Evolutionary conservation across 2,329 filamentous ascomycete genomes (phyloP).

Genomic region (Phaeomoniella chlamydospora): DNA sequence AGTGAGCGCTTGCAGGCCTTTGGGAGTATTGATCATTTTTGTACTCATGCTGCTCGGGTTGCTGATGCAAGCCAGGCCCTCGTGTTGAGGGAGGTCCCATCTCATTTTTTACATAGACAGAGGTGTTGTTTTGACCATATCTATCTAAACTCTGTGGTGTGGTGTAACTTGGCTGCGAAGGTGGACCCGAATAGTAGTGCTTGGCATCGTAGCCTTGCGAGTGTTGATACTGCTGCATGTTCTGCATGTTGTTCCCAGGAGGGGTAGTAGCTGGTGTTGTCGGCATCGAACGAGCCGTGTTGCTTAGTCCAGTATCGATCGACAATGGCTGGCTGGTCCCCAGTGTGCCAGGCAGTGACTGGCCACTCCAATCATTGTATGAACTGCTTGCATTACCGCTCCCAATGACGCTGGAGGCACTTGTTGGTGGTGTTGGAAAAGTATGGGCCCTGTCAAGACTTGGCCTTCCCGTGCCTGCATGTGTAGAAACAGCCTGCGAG

Average conservation of each 20-base stretch:
- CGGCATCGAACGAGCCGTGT: constrained; percentile 63
- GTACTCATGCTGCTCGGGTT: constrained; percentile 48
- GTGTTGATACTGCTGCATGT: constrained; percentile 63
- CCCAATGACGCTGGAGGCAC: constrained; percentile 70
- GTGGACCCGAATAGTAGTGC: constrained; percentile 60
- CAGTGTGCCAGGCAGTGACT: constrained; percentile 48
- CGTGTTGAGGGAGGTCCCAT: constrained; percentile 69
- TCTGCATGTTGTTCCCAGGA: constrained; percentile 60
- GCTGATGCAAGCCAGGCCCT: constrained; percentile 40
- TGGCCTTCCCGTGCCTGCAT: constrained; percentile 48
- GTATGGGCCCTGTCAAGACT: constrained; percentile 74
- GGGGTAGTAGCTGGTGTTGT: constrained; percentile 85
- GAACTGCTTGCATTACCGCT: constrained; percentile 60
- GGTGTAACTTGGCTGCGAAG: constrained; percentile 54
- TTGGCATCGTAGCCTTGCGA: constrained; percentile 66
- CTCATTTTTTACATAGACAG: constrained; percentile 64
- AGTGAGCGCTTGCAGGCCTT: constrained; percentile 38
- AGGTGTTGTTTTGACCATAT: constrained; percentile 40
- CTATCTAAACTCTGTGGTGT: constrained; percentile 53
- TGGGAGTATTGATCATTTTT: constrained; percentile 53
- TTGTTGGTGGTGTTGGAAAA: constrained; percentile 86
- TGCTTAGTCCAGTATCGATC: constrained; percentile 67
- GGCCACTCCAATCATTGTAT: constrained; percentile 64
- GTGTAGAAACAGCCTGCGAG: constrained; percentile 48
- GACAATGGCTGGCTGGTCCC: constrained; percentile 53